Evolutionary conservation across 2,329 filamentous ascomycete species (phyloP).

Genomic region (Trichophyton schoenleinii): DNA sequence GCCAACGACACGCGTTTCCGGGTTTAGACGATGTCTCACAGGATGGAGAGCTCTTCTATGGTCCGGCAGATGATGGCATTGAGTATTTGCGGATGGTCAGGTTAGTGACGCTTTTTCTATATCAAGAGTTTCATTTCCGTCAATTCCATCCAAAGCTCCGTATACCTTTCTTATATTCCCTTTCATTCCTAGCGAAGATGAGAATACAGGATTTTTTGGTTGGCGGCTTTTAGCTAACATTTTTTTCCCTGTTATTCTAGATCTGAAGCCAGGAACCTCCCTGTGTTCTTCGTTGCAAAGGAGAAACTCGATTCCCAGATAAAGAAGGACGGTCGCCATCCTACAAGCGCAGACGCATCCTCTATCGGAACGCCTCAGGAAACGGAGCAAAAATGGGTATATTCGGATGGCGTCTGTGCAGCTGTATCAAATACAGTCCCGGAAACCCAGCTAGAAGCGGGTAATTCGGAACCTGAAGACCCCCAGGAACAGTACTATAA

Average conservation of each 20-base stretch:
- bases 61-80: conserved; percentile 54
- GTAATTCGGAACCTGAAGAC: conserved; percentile 23
- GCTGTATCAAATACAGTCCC: conserved; percentile 39
- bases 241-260: conserved; percentile 7
- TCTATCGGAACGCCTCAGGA: neutral
- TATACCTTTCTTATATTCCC: neutral
- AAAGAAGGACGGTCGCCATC: neutral
- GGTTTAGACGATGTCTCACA: conserved; percentile 39
- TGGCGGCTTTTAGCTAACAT: neutral
- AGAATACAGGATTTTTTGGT: neutral
- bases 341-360: neutral
- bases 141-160: neutral
- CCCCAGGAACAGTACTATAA: conserved; percentile 56
- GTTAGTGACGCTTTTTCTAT: conserved; percentile 32
- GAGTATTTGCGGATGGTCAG: conserved; percentile 59
- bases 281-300: conserved; percentile 12
- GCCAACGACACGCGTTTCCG: conserved; percentile 60
- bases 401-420: conserved; percentile 67
- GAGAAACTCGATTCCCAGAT: conserved; percentile 8
- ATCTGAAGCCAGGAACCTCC: conserved; percentile 15
- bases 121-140: neutral
- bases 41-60: conserved; percentile 51
- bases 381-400: conserved; percentile 44
- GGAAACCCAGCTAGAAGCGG: conserved; percentile 19
- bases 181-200: neutral